These are phyloP conservation scores for Acidomyces sp. DNA, from an alignment of 495 filamentous ascomycete species.

Conservation along the genomic window DNA sequence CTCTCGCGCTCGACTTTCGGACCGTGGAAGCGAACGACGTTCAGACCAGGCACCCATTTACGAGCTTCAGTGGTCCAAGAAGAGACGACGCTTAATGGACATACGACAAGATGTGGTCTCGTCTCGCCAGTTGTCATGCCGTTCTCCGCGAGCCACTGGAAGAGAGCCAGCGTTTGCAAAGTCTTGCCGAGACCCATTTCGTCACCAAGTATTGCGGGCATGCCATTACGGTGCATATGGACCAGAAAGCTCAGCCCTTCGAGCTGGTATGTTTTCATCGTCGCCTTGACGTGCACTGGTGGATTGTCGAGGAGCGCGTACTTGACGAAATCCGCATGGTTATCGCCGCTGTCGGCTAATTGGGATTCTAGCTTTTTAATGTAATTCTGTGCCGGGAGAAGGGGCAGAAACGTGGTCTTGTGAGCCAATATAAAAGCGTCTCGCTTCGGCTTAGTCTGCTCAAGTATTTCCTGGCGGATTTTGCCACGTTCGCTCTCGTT, in stretches of 20 bases:
- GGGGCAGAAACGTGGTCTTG: constrained; percentile 39
- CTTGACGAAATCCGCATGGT: constrained; percentile 20
- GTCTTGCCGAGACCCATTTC: constrained; percentile 58
- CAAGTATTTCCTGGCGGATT: constrained; percentile 36
- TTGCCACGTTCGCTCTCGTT: constrained; percentile 29
- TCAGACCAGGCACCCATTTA: constrained; percentile 46
- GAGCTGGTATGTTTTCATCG: constrained; percentile 52
- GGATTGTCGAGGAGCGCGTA: constrained; percentile 38
- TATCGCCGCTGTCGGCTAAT: constrained; percentile 9
- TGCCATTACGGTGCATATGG: constrained; percentile 44
- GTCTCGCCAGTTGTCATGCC: constrained; percentile 19
- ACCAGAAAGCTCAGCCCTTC: constrained; percentile 49
- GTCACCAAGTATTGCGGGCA: constrained; percentile 46
- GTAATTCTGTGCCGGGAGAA: constrained; percentile 42
- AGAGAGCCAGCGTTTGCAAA: constrained; percentile 44
- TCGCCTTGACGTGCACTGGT: constrained; percentile 36
- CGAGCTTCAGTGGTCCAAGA: constrained; percentile 45
- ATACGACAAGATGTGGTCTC: constrained; percentile 47
- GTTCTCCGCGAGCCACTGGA: constrained; percentile 38
- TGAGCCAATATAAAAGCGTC: constrained; percentile 40
- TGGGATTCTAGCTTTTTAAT: constrained; percentile 31
- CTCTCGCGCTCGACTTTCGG: constrained; percentile 34
- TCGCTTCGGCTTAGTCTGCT: constrained; percentile 34
- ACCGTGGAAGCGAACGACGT: constrained; percentile 45
- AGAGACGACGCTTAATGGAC: constrained; percentile 44